Conservation (phyloP, 768 basidiomycete genomes). For the Lenzites betulinus region DNA sequence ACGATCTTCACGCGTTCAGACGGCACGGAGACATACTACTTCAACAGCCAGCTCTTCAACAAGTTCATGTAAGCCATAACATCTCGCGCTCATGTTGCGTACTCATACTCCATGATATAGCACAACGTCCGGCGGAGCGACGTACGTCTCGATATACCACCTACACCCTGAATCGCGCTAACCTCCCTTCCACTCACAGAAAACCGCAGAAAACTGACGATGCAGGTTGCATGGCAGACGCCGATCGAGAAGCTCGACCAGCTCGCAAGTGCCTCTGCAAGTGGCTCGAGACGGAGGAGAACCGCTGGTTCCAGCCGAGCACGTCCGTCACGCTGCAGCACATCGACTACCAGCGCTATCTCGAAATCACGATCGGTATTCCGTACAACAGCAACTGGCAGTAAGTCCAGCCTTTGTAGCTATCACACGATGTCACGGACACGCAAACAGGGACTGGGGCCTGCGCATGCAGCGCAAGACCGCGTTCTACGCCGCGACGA, state of each 20-base stretch:
- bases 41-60: constrained; percentile 72
- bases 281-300: constrained; percentile 79
- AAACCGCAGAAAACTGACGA: constrained; percentile 67
- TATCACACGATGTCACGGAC: not conserved
- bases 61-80: constrained; percentile 79
- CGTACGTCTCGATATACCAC: constrained; percentile 39
- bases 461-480: constrained; percentile 62
- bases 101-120: too few species aligned
- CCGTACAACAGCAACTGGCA: constrained; percentile 43
- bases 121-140: constrained; percentile 75
- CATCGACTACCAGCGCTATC: constrained; percentile 64
- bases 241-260: constrained; percentile 71
- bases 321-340: constrained; percentile 64
- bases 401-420: constrained; percentile 33
- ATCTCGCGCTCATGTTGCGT: too few species aligned
- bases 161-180: not conserved
- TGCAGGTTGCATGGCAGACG: constrained; percentile 78
- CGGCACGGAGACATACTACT: constrained; percentile 80
- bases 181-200: constrained; percentile 37
- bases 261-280: constrained; percentile 66
- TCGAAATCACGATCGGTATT: constrained; percentile 71
- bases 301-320: constrained; percentile 73
- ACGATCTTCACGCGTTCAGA: constrained; percentile 73
- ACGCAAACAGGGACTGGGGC: constrained; percentile 65
- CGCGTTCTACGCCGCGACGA: constrained; percentile 78